Evolutionary conservation across 306 rosid genomes (phyloP).

Genomic region (Quercus aquifolioides): DNA sequence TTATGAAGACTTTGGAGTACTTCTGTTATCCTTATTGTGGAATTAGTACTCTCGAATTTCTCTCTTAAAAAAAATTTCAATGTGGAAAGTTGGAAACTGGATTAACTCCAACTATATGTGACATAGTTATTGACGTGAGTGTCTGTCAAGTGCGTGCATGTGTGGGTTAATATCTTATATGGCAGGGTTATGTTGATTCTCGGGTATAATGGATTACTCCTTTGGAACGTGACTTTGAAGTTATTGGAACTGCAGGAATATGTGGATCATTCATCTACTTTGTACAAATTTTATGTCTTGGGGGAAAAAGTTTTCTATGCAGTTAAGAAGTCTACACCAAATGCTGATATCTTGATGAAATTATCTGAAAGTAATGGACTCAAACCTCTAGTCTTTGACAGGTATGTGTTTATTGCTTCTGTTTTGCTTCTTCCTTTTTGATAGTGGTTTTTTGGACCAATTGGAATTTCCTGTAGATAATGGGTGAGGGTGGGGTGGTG

Average conservation of each 20-base stretch:
- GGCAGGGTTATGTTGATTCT: not conserved
- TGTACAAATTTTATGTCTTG: conserved; percentile 81
- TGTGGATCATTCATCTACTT: conserved; percentile 85
- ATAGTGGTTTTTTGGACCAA: not conserved
- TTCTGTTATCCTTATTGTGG: not conserved
- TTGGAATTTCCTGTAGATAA: not conserved
- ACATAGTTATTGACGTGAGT: not conserved
- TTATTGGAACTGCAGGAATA: conserved; percentile 59
- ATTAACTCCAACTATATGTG: not conserved
- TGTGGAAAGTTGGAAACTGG: not conserved
- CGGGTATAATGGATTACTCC: not conserved
- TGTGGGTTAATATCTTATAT: not conserved
- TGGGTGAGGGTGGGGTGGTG: not conserved
- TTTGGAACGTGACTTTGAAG: not conserved
- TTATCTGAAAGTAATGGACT: conserved; percentile 38
- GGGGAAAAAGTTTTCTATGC: conserved; percentile 77
- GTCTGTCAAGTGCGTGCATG: not conserved
- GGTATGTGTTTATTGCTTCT: conserved; percentile 18
- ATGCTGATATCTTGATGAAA: conserved; percentile 50
- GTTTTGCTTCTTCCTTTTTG: not conserved
- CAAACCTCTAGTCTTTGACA: conserved; percentile 77
- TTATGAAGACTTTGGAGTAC: not conserved
- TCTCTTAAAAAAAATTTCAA: not conserved
- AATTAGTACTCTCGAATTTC: not conserved
- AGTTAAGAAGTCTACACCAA: conserved; percentile 81